A percentile compares a stretch with the other conserved stretches of the same genome.
phyloP scores from a whole-genome alignment of 2,329 filamentous ascomycete species.

The Neonectria hederae region DNA sequence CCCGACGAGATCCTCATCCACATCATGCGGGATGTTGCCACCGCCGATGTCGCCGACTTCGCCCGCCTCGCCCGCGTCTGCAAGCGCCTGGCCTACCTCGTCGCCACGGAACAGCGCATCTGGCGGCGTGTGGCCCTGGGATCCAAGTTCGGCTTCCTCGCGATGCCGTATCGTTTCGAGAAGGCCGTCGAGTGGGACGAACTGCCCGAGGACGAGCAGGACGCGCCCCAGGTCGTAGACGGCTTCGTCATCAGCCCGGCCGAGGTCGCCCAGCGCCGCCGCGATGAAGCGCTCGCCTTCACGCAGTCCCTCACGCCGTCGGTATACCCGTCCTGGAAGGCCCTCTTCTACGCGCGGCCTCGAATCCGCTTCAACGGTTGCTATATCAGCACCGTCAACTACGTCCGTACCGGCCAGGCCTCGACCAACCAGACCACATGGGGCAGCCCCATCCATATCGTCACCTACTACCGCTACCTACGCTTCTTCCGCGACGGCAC shows the following conservation, averaged over 20 bases:
- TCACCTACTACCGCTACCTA: constrained; percentile 97
- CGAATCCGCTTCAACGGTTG: constrained; percentile 93
- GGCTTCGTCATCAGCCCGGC: constrained; percentile 47
- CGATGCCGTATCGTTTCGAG: constrained; percentile 84
- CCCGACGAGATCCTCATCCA: constrained; percentile 88
- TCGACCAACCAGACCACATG: constrained; percentile 77
- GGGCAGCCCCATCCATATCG: constrained; percentile 87
- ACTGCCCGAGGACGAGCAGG: constrained; percentile 48
- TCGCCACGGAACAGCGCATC: constrained; percentile 83
- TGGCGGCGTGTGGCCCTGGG: constrained; percentile 83
- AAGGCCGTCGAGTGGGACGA: constrained; percentile 68
- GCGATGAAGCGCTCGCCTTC: constrained; percentile 46
- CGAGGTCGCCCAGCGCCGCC: constrained; percentile 48
- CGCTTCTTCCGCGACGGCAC: constrained; percentile 94
- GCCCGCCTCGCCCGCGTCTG: constrained; percentile 82
- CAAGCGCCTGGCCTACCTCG: constrained; percentile 85
- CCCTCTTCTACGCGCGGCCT: constrained; percentile 83
- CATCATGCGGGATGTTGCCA: constrained; percentile 77
- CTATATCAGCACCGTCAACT: constrained; percentile 98
- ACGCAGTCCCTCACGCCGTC: constrained; percentile 55
- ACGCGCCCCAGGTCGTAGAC: constrained; percentile 44
- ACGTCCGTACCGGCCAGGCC: constrained; percentile 82
- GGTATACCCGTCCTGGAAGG: constrained; percentile 65
- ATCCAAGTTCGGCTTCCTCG: constrained; percentile 77
- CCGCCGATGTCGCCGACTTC: constrained; percentile 80